phyloP scores from a whole-genome alignment of 208 protist genomes.

The Borovskyia barvae region DNA sequence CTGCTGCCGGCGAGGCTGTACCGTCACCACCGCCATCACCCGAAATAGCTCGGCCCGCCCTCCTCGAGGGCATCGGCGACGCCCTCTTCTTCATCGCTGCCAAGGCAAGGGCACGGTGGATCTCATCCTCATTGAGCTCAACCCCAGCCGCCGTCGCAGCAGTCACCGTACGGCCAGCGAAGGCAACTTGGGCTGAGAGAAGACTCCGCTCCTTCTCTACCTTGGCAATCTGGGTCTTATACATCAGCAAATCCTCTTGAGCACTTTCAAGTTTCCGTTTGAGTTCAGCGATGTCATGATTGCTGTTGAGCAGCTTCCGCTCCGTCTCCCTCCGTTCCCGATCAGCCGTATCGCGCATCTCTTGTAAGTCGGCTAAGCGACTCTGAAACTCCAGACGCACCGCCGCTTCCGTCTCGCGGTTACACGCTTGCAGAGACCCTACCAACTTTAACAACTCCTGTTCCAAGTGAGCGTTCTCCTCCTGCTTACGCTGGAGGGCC shows the following conservation, averaged over 20 bases:
- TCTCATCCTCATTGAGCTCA: slow-evolving; percentile 62
- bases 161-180: slow-evolving; percentile 36
- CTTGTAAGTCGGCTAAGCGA: slow-evolving; percentile 69
- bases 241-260: slow-evolving; percentile 44
- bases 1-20: neutral
- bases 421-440: slow-evolving; percentile 65
- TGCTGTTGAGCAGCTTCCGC: slow-evolving; percentile 39
- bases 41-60: neutral
- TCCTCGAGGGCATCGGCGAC: neutral
- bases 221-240: slow-evolving; percentile 49
- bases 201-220: slow-evolving; percentile 42
- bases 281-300: slow-evolving; percentile 54
- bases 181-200: slow-evolving; percentile 30
- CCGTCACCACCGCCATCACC: neutral
- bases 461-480: slow-evolving; percentile 55
- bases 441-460: slow-evolving; percentile 66
- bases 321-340: slow-evolving; percentile 55
- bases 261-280: slow-evolving; percentile 36
- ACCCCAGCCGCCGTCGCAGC: neutral
- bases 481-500: slow-evolving; percentile 50
- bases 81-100: slow-evolving; percentile 46
- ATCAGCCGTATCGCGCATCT: slow-evolving; percentile 69
- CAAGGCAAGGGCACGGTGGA: slow-evolving; percentile 67
- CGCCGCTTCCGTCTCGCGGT: slow-evolving; percentile 73
- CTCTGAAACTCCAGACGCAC: slow-evolving; percentile 68